phyloP scores from a whole-genome alignment of 345 rosid species.

The Passiflora organensis region DNA sequence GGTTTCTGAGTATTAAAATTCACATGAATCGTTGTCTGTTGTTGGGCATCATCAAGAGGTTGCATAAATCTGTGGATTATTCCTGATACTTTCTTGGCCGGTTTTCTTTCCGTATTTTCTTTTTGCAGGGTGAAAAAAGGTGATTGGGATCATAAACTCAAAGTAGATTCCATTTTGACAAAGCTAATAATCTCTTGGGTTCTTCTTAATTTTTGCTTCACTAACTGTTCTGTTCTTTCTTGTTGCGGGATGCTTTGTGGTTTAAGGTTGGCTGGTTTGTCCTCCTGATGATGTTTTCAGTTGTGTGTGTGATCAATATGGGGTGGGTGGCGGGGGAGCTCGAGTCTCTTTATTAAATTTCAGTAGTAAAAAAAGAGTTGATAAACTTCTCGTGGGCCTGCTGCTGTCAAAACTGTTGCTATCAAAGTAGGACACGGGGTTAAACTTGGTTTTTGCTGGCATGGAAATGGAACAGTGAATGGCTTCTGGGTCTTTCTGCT shows the following conservation, averaged over 20 bases:
- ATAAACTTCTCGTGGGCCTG: conserved; percentile 37
- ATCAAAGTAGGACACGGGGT: conserved; percentile 33
- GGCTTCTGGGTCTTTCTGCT: conserved; percentile 39
- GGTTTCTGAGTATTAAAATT: conserved; percentile 4
- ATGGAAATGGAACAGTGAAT: conserved; percentile 36
- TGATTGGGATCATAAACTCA: no score
- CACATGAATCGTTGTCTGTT: not conserved
- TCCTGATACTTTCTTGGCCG: no score
- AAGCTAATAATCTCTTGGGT: no score
- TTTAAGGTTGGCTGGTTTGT: no score
- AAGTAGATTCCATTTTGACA: no score
- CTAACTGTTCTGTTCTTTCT: no score
- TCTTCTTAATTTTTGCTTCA: no score
- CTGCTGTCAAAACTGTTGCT: conserved; percentile 54
- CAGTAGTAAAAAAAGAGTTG: conserved; percentile 1
- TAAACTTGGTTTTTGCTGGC: conserved; percentile 34
- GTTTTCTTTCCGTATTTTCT: not conserved
- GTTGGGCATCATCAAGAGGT: not conserved
- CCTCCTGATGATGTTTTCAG: no score
- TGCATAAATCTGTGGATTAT: conserved; percentile 7
- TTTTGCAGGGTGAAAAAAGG: no score
- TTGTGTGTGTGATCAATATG: no score
- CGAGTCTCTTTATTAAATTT: conserved; percentile 20
- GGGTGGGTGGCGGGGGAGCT: not conserved
- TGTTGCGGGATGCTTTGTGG: no score